A percentile compares a stretch with the other conserved stretches of the same genome.
phyloP scores from a whole-genome alignment of 352 stramenopile genomes.

The Globisporangium mamillatum region DNA sequence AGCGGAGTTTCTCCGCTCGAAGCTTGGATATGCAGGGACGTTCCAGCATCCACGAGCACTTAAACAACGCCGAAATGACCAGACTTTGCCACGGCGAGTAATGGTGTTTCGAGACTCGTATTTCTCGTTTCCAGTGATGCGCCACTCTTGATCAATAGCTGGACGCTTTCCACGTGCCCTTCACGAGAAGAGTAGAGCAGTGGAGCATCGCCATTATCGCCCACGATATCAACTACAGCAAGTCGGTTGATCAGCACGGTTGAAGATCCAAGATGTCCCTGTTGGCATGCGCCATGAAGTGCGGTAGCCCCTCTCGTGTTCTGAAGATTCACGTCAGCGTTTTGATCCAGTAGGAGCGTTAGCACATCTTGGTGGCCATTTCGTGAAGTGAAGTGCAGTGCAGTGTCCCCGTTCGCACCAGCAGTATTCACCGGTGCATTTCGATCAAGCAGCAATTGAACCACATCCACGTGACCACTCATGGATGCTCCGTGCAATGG shows the following conservation, averaged over 20 bases:
- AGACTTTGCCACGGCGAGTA: background rate
- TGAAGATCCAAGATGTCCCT: background rate
- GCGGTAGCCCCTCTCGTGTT: background rate
- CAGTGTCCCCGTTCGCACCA: background rate
- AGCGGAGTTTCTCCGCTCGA: background rate
- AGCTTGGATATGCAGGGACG: background rate
- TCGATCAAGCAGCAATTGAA: background rate
- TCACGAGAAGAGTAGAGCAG: background rate
- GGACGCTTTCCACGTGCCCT: background rate
- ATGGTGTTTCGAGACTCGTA: background rate
- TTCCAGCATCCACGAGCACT: background rate
- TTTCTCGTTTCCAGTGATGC: background rate
- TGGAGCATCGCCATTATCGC: background rate
- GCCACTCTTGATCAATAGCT: background rate
- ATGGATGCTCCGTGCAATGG: background rate
- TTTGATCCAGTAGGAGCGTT: background rate
- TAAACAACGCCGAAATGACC: background rate
- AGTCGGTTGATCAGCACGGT: background rate
- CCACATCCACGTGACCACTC: background rate
- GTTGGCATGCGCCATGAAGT: background rate
- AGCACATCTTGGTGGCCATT: background rate
- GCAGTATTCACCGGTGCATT: background rate
- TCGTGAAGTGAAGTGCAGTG: background rate
- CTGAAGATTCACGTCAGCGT: background rate
- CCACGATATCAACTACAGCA: background rate